Base-by-base conservation (phyloP, 345 rosid genomes). In the Barbarea vulgaris region DNA sequence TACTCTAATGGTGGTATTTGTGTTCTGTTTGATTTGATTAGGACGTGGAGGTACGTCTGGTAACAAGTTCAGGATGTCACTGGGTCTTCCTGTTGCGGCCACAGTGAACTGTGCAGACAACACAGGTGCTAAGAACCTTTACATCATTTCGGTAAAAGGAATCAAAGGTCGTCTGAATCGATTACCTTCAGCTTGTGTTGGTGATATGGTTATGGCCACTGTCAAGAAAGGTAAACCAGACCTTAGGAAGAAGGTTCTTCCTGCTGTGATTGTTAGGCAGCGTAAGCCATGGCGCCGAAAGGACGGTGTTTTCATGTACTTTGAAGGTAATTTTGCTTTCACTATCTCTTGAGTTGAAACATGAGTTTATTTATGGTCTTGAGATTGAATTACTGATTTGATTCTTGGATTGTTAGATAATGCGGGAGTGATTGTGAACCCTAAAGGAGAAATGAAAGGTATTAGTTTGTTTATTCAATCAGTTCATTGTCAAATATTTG, bases 381-480 rank as follows among this genome's bases (percentile, higher is more conserved):
- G 39, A 19, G 30, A 15, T 57, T 66, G 2, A 9, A n/a, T n/a
- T 66, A 5, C 19, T 36, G 42, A 27, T 18, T 46, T 4, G 31
- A 3, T 74, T 46, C 9, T 22, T 60, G 7, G 30, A 9, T 44
- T 5, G 57, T 87, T 87, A 93, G 98, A 93, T 80, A 93, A 93
- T 82, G 97, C 98, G 2, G 98, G 98, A 39, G 97, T 88, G 31
- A 93, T 93, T 67, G 97, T 93, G 72, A 91, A 93, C 46, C 98
- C 97, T 0, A 86, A 93, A 72, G 98, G 97, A 48, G 96, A 93
- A 81, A 93, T 93, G 98, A 93, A 93, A 88, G 98, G 98, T 90
- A 72, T 9, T 9, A 56, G 62, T n/a, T 4, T 54, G 36, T 54
- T 37, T 50, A 7, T 22, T 21, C 12, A 12, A 17, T 56, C 10